Conservation (phyloP, 768 basidiomycete species). For the Termitomyces sp. region DNA sequence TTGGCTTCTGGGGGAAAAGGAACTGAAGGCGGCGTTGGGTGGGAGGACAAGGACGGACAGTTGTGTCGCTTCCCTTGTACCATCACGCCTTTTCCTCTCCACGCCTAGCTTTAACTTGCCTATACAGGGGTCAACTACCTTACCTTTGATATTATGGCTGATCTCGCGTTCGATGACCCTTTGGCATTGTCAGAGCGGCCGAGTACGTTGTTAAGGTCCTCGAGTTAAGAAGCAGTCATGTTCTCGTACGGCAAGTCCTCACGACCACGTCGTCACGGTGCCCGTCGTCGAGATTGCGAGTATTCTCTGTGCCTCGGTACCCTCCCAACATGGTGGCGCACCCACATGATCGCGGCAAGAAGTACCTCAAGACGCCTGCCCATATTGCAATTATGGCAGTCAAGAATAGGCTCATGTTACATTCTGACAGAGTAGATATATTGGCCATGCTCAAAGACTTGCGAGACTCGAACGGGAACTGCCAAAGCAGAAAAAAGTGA, state of each 20-base stretch:
- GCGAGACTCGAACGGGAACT: slow-evolving; percentile 55
- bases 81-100: slow-evolving; percentile 12
- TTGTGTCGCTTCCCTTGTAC: slow-evolving; percentile 71
- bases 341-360: slow-evolving; percentile 53
- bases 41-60: slow-evolving; percentile 52
- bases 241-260: slow-evolving; percentile 41
- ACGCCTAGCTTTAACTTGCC: not conserved
- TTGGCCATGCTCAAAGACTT: slow-evolving; percentile 68
- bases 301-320: slow-evolving; percentile 81
- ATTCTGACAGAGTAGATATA: slow-evolving; percentile 73
- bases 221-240: slow-evolving; percentile 44
- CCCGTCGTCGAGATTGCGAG: slow-evolving; percentile 82
- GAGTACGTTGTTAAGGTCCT: slow-evolving; percentile 71
- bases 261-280: slow-evolving; percentile 38
- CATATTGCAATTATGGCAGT: slow-evolving; percentile 79
- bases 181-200: slow-evolving; percentile 78
- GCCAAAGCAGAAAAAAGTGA: slow-evolving; percentile 78
- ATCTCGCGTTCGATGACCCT: slow-evolving; percentile 83
- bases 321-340: slow-evolving; percentile 65
- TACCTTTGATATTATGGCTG: slow-evolving; percentile 72
- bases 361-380: slow-evolving; percentile 66
- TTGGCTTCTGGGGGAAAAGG: slow-evolving; percentile 50
- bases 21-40: slow-evolving; percentile 54
- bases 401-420: slow-evolving; percentile 60
- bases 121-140: slow-evolving; percentile 46